Base-by-base conservation (phyloP, 2,329 filamentous ascomycete species). In the Lachnellula willkommii region DNA sequence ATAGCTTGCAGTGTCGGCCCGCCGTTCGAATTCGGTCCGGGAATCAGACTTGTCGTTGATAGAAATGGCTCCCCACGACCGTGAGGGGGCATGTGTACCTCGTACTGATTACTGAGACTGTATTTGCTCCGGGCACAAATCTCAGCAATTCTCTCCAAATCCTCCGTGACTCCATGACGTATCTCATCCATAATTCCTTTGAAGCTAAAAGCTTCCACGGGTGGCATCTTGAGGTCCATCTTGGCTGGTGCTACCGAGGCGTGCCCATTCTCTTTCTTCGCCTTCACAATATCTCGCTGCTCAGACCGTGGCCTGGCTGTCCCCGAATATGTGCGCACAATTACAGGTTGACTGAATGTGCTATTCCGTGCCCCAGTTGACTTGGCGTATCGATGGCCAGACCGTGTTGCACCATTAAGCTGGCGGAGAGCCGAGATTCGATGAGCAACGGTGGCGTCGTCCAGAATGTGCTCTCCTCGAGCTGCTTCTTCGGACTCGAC, bases 41-140 rank as follows among this genome's bases (percentile, higher is more conserved):
- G 56, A 56, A 24, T 66, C 50, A 60, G 61, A 48, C 52, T 66
- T 52, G 49, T 63, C 20, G 36, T 61, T 54, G 66, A 63, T 17
- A 76, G 50, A 57, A 83, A 81, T 1, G 73, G 70, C 1, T 77
- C 69, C 3, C 83, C 81, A 1, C 79, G 80, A 20, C 82, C 82
- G 62, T 85, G 83, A 14, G 83, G 83, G 12, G 79, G 73, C 57
- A 85, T 80, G 62, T 87, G 83, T 6, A 84, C 81, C 64, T 85
- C 83, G 63, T 86, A 85, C 65, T 86, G 83, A 67, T 85, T 84
- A 69, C 82, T 85, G 51, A 86, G 67, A 42, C 82, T 85, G 67
- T 85, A 86, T 45, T 80, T 77, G 12, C 82, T 85, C 36, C 80
- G 76, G 39, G 83, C 83, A 70, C 83, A 87, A 35, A 87, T 86